Percentiles rank a stretch among this genome's conserved stretches.
Evolutionary conservation across 768 basidiomycete genomes (phyloP).

Genomic region (Lactarius psammicola): DNA sequence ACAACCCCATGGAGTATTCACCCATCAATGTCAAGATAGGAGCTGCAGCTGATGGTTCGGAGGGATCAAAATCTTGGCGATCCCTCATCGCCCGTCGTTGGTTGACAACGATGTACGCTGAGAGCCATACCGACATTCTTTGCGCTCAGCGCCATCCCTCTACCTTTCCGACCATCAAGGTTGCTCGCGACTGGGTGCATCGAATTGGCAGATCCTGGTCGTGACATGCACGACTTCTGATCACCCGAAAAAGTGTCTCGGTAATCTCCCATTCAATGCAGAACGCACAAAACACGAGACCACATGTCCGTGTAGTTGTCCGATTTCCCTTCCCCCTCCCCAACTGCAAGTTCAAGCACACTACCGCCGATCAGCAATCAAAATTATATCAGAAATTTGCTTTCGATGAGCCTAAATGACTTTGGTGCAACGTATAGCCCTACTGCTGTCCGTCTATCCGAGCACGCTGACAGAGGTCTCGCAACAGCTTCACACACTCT

Average conservation of each 20-base stretch:
- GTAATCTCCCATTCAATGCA: not conserved
- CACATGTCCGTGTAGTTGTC: too few relatives aligned
- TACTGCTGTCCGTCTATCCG: not conserved
- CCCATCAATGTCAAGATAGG: too few relatives aligned
- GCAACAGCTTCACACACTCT: not conserved
- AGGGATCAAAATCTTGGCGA: not conserved
- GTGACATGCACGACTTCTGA: not conserved
- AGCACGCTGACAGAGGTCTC: not conserved
- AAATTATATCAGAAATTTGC: not conserved
- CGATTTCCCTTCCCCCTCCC: not conserved
- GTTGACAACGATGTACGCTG: not conserved
- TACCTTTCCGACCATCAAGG: not conserved
- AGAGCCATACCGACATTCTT: not conserved
- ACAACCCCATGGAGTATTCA: too few relatives aligned
- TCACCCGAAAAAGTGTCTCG: not conserved
- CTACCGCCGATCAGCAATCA: not conserved
- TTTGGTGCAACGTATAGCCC: not conserved
- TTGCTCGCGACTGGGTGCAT: not conserved
- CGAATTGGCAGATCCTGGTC: not conserved
- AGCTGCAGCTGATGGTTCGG: conserved; percentile 12
- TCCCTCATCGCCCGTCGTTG: not conserved
- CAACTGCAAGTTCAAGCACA: not conserved
- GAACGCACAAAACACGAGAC: not conserved
- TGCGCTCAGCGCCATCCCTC: too few relatives aligned
- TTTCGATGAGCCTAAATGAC: not conserved